These are phyloP conservation scores for Prunus mongolica DNA, from an alignment of 306 rosid species.

Conservation along the genomic window DNA sequence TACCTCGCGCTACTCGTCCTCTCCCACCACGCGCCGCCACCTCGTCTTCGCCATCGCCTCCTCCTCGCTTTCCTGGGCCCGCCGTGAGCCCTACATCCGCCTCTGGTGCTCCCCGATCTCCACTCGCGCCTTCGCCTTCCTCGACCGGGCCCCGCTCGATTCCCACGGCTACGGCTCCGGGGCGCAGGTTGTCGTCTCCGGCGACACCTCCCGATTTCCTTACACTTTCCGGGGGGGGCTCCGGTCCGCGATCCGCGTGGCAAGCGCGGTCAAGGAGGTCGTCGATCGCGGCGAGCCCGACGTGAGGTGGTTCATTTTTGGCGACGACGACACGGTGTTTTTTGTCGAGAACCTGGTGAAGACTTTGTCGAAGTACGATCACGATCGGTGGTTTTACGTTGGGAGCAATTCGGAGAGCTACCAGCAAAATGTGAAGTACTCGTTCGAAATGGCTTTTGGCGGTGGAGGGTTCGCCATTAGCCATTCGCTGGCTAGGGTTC, in stretches of 20 bases:
- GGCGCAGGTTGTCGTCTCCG: constrained; percentile 56
- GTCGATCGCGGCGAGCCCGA: constrained; percentile 63
- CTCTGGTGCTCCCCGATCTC: constrained; percentile 56
- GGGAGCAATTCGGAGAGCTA: constrained; percentile 85
- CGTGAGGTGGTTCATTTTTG: constrained; percentile 89
- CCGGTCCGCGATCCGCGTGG: constrained; percentile 86
- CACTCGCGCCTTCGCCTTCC: constrained; percentile 67
- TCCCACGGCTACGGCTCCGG: background rate
- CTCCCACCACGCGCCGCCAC: constrained; percentile 64
- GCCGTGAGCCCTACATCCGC: constrained; percentile 52
- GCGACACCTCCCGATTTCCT: constrained; percentile 56
- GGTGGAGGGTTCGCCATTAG: constrained; percentile 94
- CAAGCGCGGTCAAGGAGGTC: constrained; percentile 72
- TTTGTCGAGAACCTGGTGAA: constrained; percentile 74
- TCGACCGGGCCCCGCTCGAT: constrained; percentile 33
- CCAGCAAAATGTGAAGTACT: constrained; percentile 57
- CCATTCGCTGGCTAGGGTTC: constrained; percentile 58
- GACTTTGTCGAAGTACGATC: constrained; percentile 66
- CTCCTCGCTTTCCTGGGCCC: constrained; percentile 58
- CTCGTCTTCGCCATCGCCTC: constrained; percentile 70
- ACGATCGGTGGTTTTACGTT: constrained; percentile 62
- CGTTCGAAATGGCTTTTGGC: constrained; percentile 90
- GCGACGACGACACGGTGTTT: constrained; percentile 89
- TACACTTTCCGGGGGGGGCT: constrained; percentile 63
- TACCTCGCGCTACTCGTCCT: background rate